phyloP scores from a whole-genome alignment of 805 yeast species.

The Ogataea salicorniae region DNA sequence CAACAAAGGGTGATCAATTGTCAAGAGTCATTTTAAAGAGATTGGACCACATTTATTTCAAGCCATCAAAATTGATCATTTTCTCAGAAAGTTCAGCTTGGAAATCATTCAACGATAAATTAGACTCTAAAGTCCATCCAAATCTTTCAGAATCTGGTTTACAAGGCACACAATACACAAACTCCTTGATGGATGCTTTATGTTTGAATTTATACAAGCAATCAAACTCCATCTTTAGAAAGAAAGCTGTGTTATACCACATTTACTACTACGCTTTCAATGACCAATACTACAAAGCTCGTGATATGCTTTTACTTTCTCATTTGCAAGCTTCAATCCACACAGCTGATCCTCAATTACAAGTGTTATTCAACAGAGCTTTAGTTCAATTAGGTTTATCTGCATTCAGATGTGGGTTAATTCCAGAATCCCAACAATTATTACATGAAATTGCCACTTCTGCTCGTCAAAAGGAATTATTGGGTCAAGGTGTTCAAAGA shows the following conservation, averaged over 20 bases:
- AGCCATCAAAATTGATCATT: slow-evolving; percentile 69
- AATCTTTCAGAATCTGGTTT: slow-evolving; percentile 24
- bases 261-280: slow-evolving; percentile 90
- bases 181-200: slow-evolving; percentile 58
- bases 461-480: slow-evolving; percentile 80
- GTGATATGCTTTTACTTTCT: slow-evolving; percentile 82
- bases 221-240: slow-evolving; percentile 61
- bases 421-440: slow-evolving; percentile 80
- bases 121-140: slow-evolving; percentile 34
- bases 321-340: slow-evolving; percentile 81
- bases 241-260: slow-evolving; percentile 78
- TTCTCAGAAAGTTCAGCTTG: slow-evolving; percentile 74
- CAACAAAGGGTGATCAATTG: slow-evolving; percentile 50
- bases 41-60: slow-evolving; percentile 89
- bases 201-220: slow-evolving; percentile 63
- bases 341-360: slow-evolving; percentile 78
- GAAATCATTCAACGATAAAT: slow-evolving; percentile 41
- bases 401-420: slow-evolving; percentile 87
- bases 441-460: slow-evolving; percentile 85
- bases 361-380: slow-evolving; percentile 91
- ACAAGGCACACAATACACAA: slow-evolving; percentile 35
- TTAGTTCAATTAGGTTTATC: slow-evolving; percentile 92
- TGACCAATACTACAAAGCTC: slow-evolving; percentile 76
- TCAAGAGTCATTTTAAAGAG: slow-evolving; percentile 77
- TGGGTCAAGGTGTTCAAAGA: slow-evolving; percentile 86